Base-by-base conservation (phyloP, 2,329 filamentous ascomycete genomes). In the Colletotrichum phormii region DNA sequence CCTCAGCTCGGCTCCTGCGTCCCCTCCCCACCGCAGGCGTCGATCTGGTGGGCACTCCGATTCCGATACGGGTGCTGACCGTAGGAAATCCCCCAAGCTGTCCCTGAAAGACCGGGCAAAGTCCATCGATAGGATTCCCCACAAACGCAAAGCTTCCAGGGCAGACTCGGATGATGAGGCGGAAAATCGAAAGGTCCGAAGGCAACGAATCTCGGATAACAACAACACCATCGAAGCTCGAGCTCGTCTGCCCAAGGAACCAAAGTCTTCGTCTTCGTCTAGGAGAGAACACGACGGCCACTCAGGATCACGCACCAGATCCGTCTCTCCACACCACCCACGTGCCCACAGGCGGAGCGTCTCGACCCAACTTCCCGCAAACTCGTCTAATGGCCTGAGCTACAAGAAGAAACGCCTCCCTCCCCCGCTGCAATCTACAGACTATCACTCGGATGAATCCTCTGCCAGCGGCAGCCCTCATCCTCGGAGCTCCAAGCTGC, bases 401-500 rank as follows among this genome's bases (percentile, higher is more conserved):
- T 83, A 86, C 71, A 92, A 92, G 82, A 92, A 91, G 80, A 89
- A 87, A 80, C 89, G 87, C 58, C 80, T 89, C 29, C 90, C 91
- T 8, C 87, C 89, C 7, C 90, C 91, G 12, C 84, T 93, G 63
- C 87, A 89, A 64, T 86, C 90, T 11, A 88, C 87, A 29, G 90
- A 91, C 73, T 92, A 93, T 74, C 89, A 91, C 69, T 94, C 92
- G 0, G 92, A 93, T 79, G 88, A 92, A 75, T 91, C 91, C 58
- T 90, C 90, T 58, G 87, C 86, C 22, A 89, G 89, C 77, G 89
- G 86, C 49, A 90, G 89, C 75, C 89, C 89, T 11, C 87, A 89
- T 72, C 87, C 88, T 73, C 88, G 89, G 73, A 89, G 86, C 76
- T 89, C 89, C 55, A 90, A 89, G 74, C 78, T 90, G 64, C 88